Conservation (phyloP, 2,329 filamentous ascomycete species). For the Aspergillus awamori region DNA sequence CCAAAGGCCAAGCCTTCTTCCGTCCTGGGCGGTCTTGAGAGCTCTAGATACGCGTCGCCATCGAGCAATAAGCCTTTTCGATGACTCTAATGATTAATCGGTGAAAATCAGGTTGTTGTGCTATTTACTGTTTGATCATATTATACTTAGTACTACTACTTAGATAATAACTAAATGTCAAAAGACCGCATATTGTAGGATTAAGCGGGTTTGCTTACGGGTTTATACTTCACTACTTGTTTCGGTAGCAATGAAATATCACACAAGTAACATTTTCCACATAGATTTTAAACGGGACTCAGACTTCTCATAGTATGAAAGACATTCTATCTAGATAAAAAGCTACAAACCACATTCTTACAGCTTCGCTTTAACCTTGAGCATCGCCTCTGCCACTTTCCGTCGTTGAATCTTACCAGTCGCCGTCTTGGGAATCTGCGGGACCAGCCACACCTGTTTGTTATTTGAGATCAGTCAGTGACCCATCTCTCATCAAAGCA, state of each 20-base stretch:
- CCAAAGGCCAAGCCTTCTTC: slow-evolving; percentile 3
- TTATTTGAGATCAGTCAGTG: background rate
- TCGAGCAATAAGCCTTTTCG: slow-evolving; percentile 2
- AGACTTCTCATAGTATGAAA: background rate
- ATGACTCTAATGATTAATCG: background rate
- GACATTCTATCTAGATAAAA: background rate
- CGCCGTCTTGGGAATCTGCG: slow-evolving; percentile 87
- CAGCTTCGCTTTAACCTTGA: slow-evolving; percentile 57
- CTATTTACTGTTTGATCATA: background rate
- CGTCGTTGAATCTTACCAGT: slow-evolving; percentile 86
- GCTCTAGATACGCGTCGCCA: slow-evolving; percentile 16
- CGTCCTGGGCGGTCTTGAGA: slow-evolving; percentile 10
- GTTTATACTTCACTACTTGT: background rate
- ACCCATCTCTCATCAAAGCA: background rate
- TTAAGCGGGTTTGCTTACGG: background rate
- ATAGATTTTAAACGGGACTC: background rate
- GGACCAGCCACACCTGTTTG: slow-evolving; percentile 72
- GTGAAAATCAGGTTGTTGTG: background rate
- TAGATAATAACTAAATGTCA: background rate
- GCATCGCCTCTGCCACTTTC: slow-evolving; percentile 84
- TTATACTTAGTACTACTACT: background rate
- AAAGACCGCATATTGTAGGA: background rate
- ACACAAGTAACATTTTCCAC: background rate
- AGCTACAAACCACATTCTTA: slow-evolving; percentile 30
- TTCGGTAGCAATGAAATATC: background rate